Evolutionary conservation across 495 filamentous ascomycete genomes (phyloP), one percentile per base, ranked within the genome.

Genomic region (Achaetomiella virescens): DNA sequence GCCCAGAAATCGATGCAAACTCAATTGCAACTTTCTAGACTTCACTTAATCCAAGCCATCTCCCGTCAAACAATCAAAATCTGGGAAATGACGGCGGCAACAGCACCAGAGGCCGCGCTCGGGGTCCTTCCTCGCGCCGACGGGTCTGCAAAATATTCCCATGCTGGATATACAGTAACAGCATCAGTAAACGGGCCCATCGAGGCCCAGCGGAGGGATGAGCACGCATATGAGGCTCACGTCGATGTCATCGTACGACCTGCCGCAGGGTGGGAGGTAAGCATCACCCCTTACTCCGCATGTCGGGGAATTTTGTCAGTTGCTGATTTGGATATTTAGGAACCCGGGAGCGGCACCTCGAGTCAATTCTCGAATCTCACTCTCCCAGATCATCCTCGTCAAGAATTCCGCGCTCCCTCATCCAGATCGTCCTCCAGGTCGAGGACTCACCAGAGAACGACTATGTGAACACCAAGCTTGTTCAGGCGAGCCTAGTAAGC

Each of bases 111-210:
- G 48, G 78, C 73, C 12, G 55, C 72, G 6, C 62, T 85, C 6
- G 80, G 77, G 10, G 77, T 80, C 59, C 82, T 97, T 6, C 71
- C 78, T 52, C 86, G 86, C 37, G 78, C 90, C 27, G 91, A 97
- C 69, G 93, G 93, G 48, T 97, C 93, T 48, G 90, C 90, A 9
- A 88, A 81, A 29, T 92, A 90, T 67, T 82, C 85, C 15, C 77
- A 81, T 54, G 85, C 86, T 44, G 88, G 88, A 33, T 95, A 87
- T 69, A 84, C 83, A 48, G 79, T 97, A 58, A 81, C 93, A 45
- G 89, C 85, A 50, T 84, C 89, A 12, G 90, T 95, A 57, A 96
- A 92, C 68, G 93, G 89, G 0, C 93, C 93, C n/a, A 79, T 97
- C 60, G 92, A 97, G 71, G 89, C 91, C 18, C 84, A 81, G 59